phyloP scores from a whole-genome alignment of 768 basidiomycete genomes.

The Coprinellus aureogranulatus region DNA sequence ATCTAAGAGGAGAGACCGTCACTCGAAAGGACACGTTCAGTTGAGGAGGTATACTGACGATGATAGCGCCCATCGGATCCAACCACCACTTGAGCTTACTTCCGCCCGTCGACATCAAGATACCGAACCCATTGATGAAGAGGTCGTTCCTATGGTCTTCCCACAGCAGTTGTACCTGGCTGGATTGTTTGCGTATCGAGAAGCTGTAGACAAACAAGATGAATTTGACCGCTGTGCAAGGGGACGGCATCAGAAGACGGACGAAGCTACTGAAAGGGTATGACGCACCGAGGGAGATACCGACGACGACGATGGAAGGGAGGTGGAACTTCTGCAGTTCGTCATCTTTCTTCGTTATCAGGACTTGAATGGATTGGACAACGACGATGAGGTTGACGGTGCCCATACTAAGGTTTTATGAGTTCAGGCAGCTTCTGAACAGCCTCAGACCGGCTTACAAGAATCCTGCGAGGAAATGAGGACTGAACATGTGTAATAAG shows the following conservation, averaged over 20 bases:
- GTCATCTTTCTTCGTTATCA: constrained; percentile 55
- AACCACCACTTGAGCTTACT: constrained; percentile 81
- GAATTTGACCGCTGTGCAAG: constrained; percentile 81
- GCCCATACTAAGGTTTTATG: constrained; percentile 64
- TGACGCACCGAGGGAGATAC: constrained; percentile 73
- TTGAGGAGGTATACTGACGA: constrained; percentile 61
- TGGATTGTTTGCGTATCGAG: constrained; percentile 73
- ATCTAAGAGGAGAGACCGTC: constrained; percentile 46
- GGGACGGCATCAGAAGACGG: too few relatives aligned
- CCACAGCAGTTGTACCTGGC: constrained; percentile 92
- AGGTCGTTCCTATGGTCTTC: constrained; percentile 94
- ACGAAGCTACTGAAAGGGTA: too few relatives aligned
- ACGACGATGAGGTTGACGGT: constrained; percentile 89
- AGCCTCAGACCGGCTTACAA: constrained; percentile 20
- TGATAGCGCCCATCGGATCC: constrained; percentile 75
- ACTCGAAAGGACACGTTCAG: too few relatives aligned
- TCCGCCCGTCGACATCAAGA: constrained; percentile 81
- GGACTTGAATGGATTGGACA: constrained; percentile 75
- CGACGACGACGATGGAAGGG: constrained; percentile 80
- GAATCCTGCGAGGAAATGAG: constrained; percentile 25
- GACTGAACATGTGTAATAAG: too few relatives aligned
- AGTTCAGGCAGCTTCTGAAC: not conserved
- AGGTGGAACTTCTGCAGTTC: constrained; percentile 71
- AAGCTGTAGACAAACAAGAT: constrained; percentile 85
- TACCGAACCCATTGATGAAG: constrained; percentile 78